Base-by-base conservation (phyloP, 208 protist species). In the Herpetomonas samuelpessoai region DNA sequence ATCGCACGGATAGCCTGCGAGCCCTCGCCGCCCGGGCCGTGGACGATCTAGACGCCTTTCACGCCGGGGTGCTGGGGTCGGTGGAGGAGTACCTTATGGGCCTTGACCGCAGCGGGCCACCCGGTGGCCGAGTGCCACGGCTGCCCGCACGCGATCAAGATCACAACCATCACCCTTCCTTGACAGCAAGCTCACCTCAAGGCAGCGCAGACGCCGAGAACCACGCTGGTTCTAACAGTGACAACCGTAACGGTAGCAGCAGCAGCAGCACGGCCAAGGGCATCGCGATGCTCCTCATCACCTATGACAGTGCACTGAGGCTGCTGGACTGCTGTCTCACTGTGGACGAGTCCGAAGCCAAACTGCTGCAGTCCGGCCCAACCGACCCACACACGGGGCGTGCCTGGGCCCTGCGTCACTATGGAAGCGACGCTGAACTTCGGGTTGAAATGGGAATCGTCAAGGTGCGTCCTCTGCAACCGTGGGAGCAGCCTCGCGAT, bases 31-130 rank as follows among this genome's bases (percentile, higher is more conserved):
- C 30, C 14, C 55, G 53, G 12, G 71, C 71, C 22, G 50, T 78
- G 21, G 71, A 52, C 7, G 71, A 78, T 41, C 55, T 78, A 31
- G 65, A 78, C 38, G 9, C 53, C 18, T 28, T 78, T 12, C 71
- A 78, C 29, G 60, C 58, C 50, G 70, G 52, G 10, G 30, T 44
- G 21, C 0, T 57, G 48, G 44, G 30, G 21, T 24, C 24, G 30
- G 25, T 56, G 19, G 44, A 25, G 30, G 18, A 57, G 19, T 50
- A 55, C 41, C 28, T 47, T 22, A 21, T 2, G 9, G 35, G 14
- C 35, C 14, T 41, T 6, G 35, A 41, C 14, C 35, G 35, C 9
- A 18, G 35, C 35, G n/a, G n/a, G n/a, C n/a, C n/a, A n/a, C n/a
- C n/a, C n/a, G n/a, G n/a, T n/a, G 35, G 9, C 35, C 9, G 6